phyloP scores from a whole-genome alignment of 139 green algal species.

The Auxenochlorella pyrenoidosa region DNA sequence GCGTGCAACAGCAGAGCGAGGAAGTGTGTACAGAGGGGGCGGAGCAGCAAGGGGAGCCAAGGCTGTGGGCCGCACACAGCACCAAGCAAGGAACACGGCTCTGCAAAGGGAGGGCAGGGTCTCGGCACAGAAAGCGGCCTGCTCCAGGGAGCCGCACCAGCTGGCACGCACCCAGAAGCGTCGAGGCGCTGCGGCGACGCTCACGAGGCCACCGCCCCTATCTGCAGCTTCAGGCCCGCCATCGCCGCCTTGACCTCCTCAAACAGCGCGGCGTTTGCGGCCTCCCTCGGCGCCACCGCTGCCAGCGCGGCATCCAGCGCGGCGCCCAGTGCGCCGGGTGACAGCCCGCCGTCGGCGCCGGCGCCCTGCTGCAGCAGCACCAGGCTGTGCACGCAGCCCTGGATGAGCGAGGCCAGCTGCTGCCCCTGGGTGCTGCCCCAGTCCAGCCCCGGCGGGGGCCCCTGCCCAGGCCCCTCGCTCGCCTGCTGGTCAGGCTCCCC shows the following conservation, averaged over 20 bases:
- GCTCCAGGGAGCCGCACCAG: no score
- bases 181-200: no score
- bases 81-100: no score
- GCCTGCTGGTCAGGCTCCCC: background rate
- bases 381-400: slow-evolving; percentile 37
- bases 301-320: slow-evolving; percentile 28
- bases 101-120: no score
- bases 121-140: no score
- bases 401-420: slow-evolving; percentile 24
- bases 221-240: slow-evolving; percentile 20
- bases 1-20: no score
- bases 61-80: no score
- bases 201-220: slow-evolving; percentile 9
- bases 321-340: background rate
- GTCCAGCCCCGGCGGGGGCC: background rate
- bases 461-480: background rate
- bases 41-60: no score
- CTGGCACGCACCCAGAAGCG: no score
- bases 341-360: background rate
- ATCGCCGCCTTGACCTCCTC: slow-evolving; percentile 16
- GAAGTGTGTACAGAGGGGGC: no score
- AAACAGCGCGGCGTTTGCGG: slow-evolving; percentile 11
- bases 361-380: slow-evolving; percentile 42
- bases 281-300: background rate
- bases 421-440: background rate